phyloP scores from a whole-genome alignment of 1,284 basidiomycete genomes.

The Apiotrichum sp. region DNA sequence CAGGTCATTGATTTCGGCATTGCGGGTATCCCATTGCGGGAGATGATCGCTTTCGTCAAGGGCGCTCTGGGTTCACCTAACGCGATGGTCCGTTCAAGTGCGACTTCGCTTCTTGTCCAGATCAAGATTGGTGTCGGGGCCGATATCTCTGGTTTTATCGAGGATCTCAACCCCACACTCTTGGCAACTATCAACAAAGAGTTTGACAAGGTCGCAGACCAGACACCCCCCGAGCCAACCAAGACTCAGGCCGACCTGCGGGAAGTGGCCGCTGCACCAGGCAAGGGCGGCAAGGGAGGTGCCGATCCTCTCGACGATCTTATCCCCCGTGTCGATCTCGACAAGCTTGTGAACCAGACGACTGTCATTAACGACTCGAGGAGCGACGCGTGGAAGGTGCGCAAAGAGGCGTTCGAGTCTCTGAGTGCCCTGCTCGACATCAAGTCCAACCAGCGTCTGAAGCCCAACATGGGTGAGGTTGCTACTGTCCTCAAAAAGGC shows the following conservation, averaged over 20 bases:
- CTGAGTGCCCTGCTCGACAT: slow-evolving; percentile 79
- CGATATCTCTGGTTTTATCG: slow-evolving; percentile 87
- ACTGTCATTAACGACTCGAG: slow-evolving; percentile 74
- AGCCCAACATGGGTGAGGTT: slow-evolving; percentile 91
- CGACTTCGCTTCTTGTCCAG: slow-evolving; percentile 90
- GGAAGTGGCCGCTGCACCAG: slow-evolving; percentile 46
- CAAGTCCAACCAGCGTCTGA: slow-evolving; percentile 84
- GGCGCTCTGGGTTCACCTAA: slow-evolving; percentile 85
- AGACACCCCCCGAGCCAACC: slow-evolving; percentile 70
- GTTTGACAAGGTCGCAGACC: slow-evolving; percentile 88
- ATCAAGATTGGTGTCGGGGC: slow-evolving; percentile 82
- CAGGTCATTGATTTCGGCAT: slow-evolving; percentile 91
- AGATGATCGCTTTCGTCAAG: slow-evolving; percentile 87
- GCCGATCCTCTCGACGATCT: slow-evolving; percentile 82
- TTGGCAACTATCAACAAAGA: slow-evolving; percentile 84
- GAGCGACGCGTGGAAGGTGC: slow-evolving; percentile 93
- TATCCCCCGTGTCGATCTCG: slow-evolving; percentile 90
- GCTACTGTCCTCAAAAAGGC: slow-evolving; percentile 80
- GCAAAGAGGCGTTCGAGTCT: slow-evolving; percentile 89
- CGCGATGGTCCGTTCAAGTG: slow-evolving; percentile 84
- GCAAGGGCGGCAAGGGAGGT: slow-evolving; percentile 47
- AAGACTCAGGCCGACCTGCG: slow-evolving; percentile 69
- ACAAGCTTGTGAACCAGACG: slow-evolving; percentile 77
- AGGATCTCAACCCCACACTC: slow-evolving; percentile 91
- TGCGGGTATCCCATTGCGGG: slow-evolving; percentile 72